Evolutionary conservation across 257 asterid genomes (phyloP), one percentile per base, ranked within the genome.

Genomic region (Perilla frutescens): DNA sequence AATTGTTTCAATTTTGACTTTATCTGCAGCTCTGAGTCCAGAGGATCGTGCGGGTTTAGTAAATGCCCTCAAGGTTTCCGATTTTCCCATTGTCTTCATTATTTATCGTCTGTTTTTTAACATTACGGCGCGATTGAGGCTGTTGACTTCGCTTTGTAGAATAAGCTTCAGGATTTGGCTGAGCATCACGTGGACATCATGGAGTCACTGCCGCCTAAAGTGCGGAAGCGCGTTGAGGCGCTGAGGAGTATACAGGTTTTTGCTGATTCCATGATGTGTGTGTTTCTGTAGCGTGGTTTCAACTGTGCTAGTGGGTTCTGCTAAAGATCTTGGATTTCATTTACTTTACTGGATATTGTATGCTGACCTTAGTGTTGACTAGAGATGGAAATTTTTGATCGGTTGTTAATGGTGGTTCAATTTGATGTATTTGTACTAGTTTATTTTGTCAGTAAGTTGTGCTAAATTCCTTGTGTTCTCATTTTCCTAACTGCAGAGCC

Each of bases 31-130:
- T 80, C 76, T 91, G 90, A 89, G 96, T 64, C 87, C 86, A 13
- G 96, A 91, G 87, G 96, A 90, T 80, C 96, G 93, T 68, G 88
- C 85, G 56, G 95, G 79, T 34, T 83, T 91, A 79, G 89, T 91
- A 5, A 89, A 89, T 64, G 92, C 87, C 54, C 96, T 91, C 50
- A 91, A 91, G 96, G 97, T 91, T 57, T 70, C 71, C 58, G 77
- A 29, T 68, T n/a, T 40, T 39, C 48, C 5, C 44, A 7, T 31
- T 45, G 69, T 20, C 36, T 41, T 36, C 26, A n/a, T 68, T 51
- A 50, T 51, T 39, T 10, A 51, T 62, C 29, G 0, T 64, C 11
- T 11, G 26, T 64, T 4, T 5, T 47, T 31, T 1, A 6, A 26
- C 51, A 6, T 51, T 75, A 40, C 34, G 9, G 53, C 40, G 4